These are phyloP conservation scores for Gautieria morchelliformis DNA, from an alignment of 768 basidiomycete species.

Conservation along the genomic window DNA sequence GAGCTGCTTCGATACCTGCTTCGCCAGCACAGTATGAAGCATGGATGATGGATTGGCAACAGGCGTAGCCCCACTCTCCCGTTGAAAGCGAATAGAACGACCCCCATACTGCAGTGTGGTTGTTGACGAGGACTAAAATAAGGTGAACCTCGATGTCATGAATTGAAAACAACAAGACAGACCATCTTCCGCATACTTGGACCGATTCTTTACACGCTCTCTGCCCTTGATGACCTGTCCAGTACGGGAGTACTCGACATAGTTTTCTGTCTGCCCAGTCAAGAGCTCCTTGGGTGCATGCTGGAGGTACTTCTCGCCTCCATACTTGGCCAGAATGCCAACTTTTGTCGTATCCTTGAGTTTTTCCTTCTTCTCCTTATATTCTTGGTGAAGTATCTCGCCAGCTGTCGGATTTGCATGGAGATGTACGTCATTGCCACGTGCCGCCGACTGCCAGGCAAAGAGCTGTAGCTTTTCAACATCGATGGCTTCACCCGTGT, in stretches of 20 bases:
- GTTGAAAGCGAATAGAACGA: slow-evolving; percentile 77
- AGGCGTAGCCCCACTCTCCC: slow-evolving; percentile 85
- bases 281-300: slow-evolving; percentile 84
- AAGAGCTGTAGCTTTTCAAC: slow-evolving; percentile 91
- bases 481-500: slow-evolving; percentile 85
- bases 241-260: slow-evolving; percentile 91
- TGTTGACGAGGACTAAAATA: slow-evolving; percentile 70
- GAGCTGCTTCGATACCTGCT: slow-evolving; percentile 69
- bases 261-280: slow-evolving; percentile 94
- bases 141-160: slow-evolving; percentile 8
- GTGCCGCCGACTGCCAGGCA: slow-evolving; percentile 91
- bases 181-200: slow-evolving; percentile 98
- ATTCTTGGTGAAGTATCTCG: slow-evolving; percentile 84
- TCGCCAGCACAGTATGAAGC: slow-evolving; percentile 87
- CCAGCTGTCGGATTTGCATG: slow-evolving; percentile 97
- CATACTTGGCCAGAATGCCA: slow-evolving; percentile 86
- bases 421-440: slow-evolving; percentile 91
- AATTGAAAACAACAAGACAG: slow-evolving; percentile 21
- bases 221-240: slow-evolving; percentile 88
- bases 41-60: slow-evolving; percentile 83
- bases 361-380: slow-evolving; percentile 85
- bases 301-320: slow-evolving; percentile 87
- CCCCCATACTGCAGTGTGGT: slow-evolving; percentile 96
- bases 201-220: slow-evolving; percentile 76
- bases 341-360: slow-evolving; percentile 82